Evolutionary conservation across 305 asterid species (phyloP).

Genomic region (Solanum chacoense): DNA sequence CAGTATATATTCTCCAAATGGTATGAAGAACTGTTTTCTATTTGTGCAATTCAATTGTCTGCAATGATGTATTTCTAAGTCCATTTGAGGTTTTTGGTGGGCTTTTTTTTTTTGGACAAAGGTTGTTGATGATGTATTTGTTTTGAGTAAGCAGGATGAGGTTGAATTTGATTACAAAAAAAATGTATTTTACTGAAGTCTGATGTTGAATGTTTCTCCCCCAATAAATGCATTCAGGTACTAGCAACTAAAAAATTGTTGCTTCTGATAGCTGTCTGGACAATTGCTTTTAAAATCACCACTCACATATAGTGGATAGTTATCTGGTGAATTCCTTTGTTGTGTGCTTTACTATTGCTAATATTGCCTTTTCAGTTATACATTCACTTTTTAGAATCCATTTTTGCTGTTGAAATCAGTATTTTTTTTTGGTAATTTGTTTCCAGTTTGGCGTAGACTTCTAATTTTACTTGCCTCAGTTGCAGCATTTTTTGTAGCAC

Average conservation of each 20-base stretch:
- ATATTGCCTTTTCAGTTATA: background rate
- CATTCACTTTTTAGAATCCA: background rate
- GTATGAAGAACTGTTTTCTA: slow-evolving; percentile 18
- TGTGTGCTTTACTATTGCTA: background rate
- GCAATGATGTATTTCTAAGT: background rate
- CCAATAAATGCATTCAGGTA: background rate
- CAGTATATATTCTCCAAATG: slow-evolving; percentile 59
- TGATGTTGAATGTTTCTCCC: background rate
- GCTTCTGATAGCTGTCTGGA: background rate
- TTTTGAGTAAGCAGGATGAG: background rate
- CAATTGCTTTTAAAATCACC: background rate
- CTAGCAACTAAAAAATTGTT: background rate
- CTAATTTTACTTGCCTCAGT: background rate
- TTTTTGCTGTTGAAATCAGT: background rate
- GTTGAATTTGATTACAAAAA: background rate
- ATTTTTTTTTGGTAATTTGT: background rate
- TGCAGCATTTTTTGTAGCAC: background rate
- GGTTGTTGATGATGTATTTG: background rate
- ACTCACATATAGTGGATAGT: background rate
- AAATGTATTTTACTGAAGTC: background rate
- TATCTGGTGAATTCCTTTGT: background rate
- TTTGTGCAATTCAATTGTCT: background rate
- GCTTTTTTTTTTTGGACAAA: background rate
- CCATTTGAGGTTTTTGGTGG: background rate
- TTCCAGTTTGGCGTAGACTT: background rate